Evolutionary conservation across 148 eudicot genomes (phyloP), one percentile per base, ranked within the genome.

Genomic region (Fagopyrum esculentum): DNA sequence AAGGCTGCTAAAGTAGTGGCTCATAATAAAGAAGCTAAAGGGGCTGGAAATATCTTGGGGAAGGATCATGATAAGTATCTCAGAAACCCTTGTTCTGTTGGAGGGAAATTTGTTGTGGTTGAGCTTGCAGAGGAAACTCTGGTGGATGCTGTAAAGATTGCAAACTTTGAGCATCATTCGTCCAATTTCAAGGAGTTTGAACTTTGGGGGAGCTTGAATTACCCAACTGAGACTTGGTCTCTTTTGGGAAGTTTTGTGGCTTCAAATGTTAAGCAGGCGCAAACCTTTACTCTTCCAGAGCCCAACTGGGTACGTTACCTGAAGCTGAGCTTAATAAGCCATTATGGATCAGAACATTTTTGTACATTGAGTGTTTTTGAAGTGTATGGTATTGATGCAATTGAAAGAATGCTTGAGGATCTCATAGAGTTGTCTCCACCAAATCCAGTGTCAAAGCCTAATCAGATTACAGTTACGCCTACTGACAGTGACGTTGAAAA

Each of bases 1-100:
- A 94, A 94, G 83, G 97, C 97, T 72, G 98, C 97, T 47, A 94
- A 94, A 79, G 89, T 94, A 75, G 92, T 94, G 75, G 93, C 88
- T 74, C 88, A 88, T 73, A 94, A 94, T 75, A 91, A 90, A 82
- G 98, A 89, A 77, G 91, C 96, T 1, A 91, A 90, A 76, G 98
- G 98, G 69, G 97, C 97, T 6, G 87, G 76, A 69, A 90, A 94
- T 76, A 81, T 94, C 57, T 76, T 94, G 74, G 96, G 89, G 22
- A 91, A 87, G 82, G 97, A 94, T 74, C 93, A 90, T 45, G 97
- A 94, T 79, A 91, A 90, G 76, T 94, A 94, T 84, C 84, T 94
- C 6, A 87, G 87, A 60, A 94, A 94, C 81, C 97, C 97, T 22
- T 94, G 98, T 80, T 90, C 98, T 15, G 91, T 80, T 69, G 79